Percentiles rank a stretch among this genome's conserved stretches.
phyloP scores from a whole-genome alignment of 208 protist species.

The Crithidia fasciculata region DNA sequence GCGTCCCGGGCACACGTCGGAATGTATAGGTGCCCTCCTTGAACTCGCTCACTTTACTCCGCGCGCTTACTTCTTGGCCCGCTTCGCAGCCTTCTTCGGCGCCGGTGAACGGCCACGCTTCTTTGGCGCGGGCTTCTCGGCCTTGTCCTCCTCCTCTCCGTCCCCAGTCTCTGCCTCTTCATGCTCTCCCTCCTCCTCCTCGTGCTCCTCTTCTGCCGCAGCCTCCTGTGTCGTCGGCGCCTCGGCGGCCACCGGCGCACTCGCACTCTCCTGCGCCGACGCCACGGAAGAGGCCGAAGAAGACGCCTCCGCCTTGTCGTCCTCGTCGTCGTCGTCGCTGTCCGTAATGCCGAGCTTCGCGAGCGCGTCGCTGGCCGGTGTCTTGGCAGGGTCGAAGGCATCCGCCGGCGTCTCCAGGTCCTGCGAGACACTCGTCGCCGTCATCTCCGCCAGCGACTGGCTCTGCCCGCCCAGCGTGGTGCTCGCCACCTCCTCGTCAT shows the following conservation, averaged over 20 bases:
- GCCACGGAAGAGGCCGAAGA: slow-evolving; percentile 37
- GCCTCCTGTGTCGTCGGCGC: slow-evolving; percentile 6
- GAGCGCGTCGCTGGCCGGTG: slow-evolving; percentile 2
- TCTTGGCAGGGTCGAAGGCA: background rate
- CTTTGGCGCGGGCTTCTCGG: slow-evolving; percentile 34
- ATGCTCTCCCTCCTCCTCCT: slow-evolving; percentile 28
- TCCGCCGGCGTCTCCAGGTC: background rate
- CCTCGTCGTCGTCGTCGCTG: slow-evolving; percentile 33
- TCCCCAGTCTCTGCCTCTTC: slow-evolving; percentile 26
- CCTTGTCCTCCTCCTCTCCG: slow-evolving; percentile 18
- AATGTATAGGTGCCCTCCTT: no score
- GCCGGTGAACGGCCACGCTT: slow-evolving; percentile 25
- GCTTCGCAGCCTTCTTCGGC: slow-evolving; percentile 47
- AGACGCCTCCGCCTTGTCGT: slow-evolving; percentile 11
- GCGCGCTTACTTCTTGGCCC: slow-evolving; percentile 48
- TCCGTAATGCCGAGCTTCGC: slow-evolving; percentile 41
- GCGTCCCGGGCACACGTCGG: no score
- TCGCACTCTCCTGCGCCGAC: background rate
- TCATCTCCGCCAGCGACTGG: slow-evolving; percentile 9
- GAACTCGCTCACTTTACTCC: no score
- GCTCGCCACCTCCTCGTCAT: slow-evolving; percentile 30
- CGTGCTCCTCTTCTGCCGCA: slow-evolving; percentile 12
- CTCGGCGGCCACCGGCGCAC: slow-evolving; percentile 10
- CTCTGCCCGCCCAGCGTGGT: background rate
- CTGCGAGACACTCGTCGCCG: slow-evolving; percentile 9